Base-by-base conservation (phyloP, 83 land plant genomes). In the Larix sibirica region DNA sequence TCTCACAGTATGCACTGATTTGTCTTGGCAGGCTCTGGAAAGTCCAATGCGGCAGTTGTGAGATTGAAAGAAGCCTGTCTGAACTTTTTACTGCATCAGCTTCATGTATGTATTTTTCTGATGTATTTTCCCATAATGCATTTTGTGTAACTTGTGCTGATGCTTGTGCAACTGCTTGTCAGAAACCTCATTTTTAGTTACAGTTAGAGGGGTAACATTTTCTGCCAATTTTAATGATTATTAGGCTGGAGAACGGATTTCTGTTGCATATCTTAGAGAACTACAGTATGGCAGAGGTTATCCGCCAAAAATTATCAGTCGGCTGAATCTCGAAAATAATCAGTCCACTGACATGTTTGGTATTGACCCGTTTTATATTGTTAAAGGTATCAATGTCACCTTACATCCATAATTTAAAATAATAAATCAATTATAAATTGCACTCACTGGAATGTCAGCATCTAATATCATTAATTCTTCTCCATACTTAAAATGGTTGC, bases 291-390 rank as follows among this genome's bases (percentile, higher is more conserved):
- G 89, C 6, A 89, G 90, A 90, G 88, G 83, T 26, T 50, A 84
- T 31, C 54, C 44, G 71, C 71, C 24, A 12, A 44, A 47, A 36
- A 24, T 33, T 42, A 42, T 54, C n/a, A 83, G 67, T 50, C 6
- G 58, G 18, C 20, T 62, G 24, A 47, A 40, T 54, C 12, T 50
- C 44, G 65, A 81, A 62, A 56, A 56, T 17, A 80, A 68, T 83
- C 58, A 80, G 66, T 73, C 80, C 8, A 86, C 82, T 63, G 70
- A 83, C 75, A 79, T 79, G 42, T 94, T 98, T 87, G 99, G 99
- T 7, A 91, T 98, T 17, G 67, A 87, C 66, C 99, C 99, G 6
- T 98, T 98, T 74, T 94, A 87, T 67, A 95, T 98, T 62, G n/a
- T 79, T 9, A 96, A 83, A 89, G 99, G 99, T 94, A 84, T 12